Evolutionary conservation across 371 early-diverging fungal species (phyloP).

Genomic region (Apophysomyces trapeziformis): DNA sequence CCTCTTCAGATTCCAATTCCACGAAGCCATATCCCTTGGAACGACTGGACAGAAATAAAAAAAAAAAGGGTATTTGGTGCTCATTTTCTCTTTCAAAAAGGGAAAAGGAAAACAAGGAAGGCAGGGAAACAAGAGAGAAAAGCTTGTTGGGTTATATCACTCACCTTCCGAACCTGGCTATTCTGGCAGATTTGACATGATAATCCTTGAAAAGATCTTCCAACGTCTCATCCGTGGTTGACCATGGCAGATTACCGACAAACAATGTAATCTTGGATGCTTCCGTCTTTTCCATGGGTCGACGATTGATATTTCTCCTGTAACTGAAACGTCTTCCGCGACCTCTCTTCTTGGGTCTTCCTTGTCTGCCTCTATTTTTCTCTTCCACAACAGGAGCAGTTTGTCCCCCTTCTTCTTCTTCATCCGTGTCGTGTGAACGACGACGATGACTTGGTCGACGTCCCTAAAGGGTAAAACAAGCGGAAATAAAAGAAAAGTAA

Average conservation of each 20-base stretch:
- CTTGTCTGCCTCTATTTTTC: conserved; percentile 15
- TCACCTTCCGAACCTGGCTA: conserved; percentile 58
- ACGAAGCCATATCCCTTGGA: conserved; percentile 95
- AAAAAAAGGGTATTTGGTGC: not conserved
- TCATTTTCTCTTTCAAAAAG: not conserved
- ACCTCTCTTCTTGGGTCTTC: conserved; percentile 10
- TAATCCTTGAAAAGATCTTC: conserved; percentile 77
- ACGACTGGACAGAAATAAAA: conserved; percentile 51
- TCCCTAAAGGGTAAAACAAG: not conserved
- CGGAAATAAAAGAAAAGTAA: conserved; percentile 7
- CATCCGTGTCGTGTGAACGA: conserved; percentile 8
- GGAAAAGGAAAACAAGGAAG: not conserved
- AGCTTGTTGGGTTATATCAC: not conserved
- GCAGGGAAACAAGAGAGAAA: not conserved
- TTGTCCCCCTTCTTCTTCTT: conserved; percentile 13
- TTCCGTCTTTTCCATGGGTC: conserved; percentile 41
- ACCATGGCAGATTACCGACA: conserved; percentile 92
- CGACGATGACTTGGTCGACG: conserved; percentile 11
- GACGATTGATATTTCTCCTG: conserved; percentile 16
- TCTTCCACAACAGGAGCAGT: conserved; percentile 3
- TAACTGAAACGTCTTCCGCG: conserved; percentile 20
- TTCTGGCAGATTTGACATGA: conserved; percentile 76
- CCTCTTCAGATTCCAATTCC: conserved; percentile 75
- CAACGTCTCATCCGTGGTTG: conserved; percentile 78
- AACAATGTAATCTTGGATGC: conserved; percentile 86